These are phyloP conservation scores for Phytophthora ramorum DNA, from an alignment of 352 stramenopile species.

Conservation along the genomic window DNA sequence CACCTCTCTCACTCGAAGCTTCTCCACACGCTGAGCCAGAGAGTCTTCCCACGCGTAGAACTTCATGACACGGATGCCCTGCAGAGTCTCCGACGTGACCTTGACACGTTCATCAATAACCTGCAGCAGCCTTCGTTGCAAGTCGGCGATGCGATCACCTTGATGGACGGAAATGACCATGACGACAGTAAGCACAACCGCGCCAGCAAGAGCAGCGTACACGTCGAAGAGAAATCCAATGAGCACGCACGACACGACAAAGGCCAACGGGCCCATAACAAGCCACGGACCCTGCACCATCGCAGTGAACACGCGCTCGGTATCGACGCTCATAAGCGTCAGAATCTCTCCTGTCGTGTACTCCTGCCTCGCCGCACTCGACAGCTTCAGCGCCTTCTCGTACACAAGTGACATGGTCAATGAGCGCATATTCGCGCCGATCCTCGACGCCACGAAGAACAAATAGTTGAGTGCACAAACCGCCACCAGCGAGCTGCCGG, in stretches of 20 bases:
- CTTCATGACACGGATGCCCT: constrained; percentile 90
- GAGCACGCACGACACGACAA: constrained; percentile 35
- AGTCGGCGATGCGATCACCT: constrained; percentile 21
- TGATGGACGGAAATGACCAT: constrained; percentile 23
- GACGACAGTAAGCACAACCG: constrained; percentile 21
- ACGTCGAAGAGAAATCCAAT: constrained; percentile 45
- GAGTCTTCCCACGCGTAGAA: constrained; percentile 86
- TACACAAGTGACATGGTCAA: constrained; percentile 51
- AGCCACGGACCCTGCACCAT: constrained; percentile 43
- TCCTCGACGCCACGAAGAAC: constrained; percentile 40
- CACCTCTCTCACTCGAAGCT: constrained; percentile 52
- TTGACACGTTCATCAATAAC: constrained; percentile 87
- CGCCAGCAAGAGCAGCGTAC: constrained; percentile 21
- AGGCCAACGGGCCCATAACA: constrained; percentile 30
- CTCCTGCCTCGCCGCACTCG: constrained; percentile 40
- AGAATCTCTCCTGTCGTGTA: constrained; percentile 50
- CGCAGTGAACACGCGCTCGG: constrained; percentile 43
- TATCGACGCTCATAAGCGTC: constrained; percentile 50
- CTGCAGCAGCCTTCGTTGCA: constrained; percentile 27
- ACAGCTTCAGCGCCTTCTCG: constrained; percentile 71
- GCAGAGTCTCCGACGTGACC: constrained; percentile 92
- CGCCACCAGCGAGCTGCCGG: constrained; percentile 24
- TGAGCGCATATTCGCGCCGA: constrained; percentile 48
- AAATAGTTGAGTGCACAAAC: constrained; percentile 47
- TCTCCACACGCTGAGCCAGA: constrained; percentile 36